A percentile compares a stretch with the other conserved stretches of the same genome.
phyloP scores from a whole-genome alignment of 192 early-diverging fungal genomes.

The Linnemannia exigua region DNA sequence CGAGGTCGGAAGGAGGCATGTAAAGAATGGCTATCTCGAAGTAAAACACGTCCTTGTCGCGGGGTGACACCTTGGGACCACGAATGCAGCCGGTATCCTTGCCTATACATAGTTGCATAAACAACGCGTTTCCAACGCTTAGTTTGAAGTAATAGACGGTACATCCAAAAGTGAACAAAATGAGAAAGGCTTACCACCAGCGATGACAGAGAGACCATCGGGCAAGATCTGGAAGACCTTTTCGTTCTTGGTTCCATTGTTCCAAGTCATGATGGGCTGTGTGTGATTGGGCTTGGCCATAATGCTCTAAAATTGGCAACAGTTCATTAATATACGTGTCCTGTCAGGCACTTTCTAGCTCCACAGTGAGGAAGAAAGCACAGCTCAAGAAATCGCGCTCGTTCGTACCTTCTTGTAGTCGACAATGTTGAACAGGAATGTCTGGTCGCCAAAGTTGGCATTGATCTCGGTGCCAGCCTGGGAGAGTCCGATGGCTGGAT shows the following conservation, averaged over 20 bases:
- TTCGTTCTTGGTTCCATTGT: slow-evolving; percentile 28
- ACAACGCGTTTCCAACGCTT: no score
- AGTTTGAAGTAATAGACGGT: not conserved
- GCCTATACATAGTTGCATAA: slow-evolving; percentile 1
- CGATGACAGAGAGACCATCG: slow-evolving; percentile 50
- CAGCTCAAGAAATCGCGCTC: not conserved
- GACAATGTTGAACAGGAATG: slow-evolving; percentile 52
- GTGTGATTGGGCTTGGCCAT: slow-evolving; percentile 18
- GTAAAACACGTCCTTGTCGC: slow-evolving; percentile 55
- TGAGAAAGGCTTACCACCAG: slow-evolving; percentile 15
- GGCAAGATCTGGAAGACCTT: slow-evolving; percentile 36
- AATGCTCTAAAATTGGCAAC: slow-evolving; percentile 16
- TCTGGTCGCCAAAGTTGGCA: slow-evolving; percentile 58
- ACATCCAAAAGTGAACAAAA: not conserved
- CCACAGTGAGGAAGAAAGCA: no score
- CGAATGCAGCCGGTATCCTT: slow-evolving; percentile 47
- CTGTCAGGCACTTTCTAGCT: no score
- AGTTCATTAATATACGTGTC: not conserved
- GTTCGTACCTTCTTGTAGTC: slow-evolving; percentile 49
- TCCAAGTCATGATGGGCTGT: slow-evolving; percentile 30
- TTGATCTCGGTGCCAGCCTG: slow-evolving; percentile 54
- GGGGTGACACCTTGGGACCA: slow-evolving; percentile 50
- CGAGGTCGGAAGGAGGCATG: slow-evolving; percentile 31
- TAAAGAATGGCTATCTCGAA: slow-evolving; percentile 51
- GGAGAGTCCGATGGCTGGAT: slow-evolving; percentile 52